Evolutionary conservation across 768 basidiomycete species (phyloP).

Genomic region (Amanita pallidorosea): DNA sequence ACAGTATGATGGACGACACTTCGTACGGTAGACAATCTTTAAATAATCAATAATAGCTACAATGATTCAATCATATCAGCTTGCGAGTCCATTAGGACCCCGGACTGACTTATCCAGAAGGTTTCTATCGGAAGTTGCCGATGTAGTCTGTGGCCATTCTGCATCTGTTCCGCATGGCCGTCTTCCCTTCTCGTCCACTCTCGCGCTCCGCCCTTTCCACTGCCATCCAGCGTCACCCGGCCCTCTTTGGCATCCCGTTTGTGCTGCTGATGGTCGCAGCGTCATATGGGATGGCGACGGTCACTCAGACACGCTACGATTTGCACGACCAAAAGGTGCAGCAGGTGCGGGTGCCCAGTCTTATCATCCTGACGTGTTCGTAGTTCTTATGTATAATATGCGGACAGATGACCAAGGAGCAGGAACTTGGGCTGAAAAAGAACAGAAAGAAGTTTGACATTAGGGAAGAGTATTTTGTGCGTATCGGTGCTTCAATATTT

Average conservation of each 20-base stretch:
- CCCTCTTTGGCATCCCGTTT: conserved; percentile 81
- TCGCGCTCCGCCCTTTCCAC: conserved; percentile 28
- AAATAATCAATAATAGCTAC: no score
- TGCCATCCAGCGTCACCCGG: conserved; percentile 48
- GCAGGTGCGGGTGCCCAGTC: conserved; percentile 28
- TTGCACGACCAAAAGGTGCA: conserved; percentile 72
- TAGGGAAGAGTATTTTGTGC: conserved; percentile 90
- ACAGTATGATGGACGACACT: no score
- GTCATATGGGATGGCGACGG: conserved; percentile 69
- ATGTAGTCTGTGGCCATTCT: no score
- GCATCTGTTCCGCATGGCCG: no score
- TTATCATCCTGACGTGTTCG: no score
- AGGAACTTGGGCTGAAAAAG: conserved; percentile 63
- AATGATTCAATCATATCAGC: no score
- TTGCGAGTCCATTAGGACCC: no score
- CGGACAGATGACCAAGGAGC: conserved; percentile 57
- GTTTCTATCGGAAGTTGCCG: no score
- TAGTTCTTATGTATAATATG: background rate
- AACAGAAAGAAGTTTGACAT: conserved; percentile 81
- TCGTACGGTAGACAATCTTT: no score
- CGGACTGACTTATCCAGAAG: no score
- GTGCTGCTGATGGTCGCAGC: conserved; percentile 75
- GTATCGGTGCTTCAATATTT: conserved; percentile 19
- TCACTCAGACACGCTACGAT: conserved; percentile 91
- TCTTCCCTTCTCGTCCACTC: conserved; percentile 40